Evolutionary conservation across 805 yeast genomes (phyloP).

Genomic region (Pichia exigua): DNA sequence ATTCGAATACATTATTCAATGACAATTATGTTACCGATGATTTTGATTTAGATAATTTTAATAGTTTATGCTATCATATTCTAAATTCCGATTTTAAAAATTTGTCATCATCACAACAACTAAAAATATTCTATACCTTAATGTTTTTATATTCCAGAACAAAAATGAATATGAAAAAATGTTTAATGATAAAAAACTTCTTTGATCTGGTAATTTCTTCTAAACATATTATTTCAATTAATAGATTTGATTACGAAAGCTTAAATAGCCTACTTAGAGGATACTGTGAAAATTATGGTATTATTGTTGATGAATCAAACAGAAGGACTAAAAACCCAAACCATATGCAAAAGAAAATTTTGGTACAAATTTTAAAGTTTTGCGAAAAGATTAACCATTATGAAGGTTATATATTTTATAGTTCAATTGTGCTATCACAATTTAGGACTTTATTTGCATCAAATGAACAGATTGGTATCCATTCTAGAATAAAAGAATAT

Average conservation of each 20-base stretch:
- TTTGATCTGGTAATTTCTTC: conserved; percentile 35
- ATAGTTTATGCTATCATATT: conserved; percentile 38
- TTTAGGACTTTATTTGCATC: conserved; percentile 46
- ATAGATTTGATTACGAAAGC: conserved; percentile 9
- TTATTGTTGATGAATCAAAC: conserved; percentile 16
- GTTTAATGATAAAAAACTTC: conserved; percentile 61
- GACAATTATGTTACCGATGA: conserved; percentile 4
- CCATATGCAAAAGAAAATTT: conserved; percentile 34
- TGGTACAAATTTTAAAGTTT: conserved; percentile 38
- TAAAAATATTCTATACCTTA: conserved; percentile 55
- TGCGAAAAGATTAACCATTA: conserved; percentile 45
- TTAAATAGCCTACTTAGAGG: conserved; percentile 32
- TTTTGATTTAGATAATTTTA: conserved; percentile 34
- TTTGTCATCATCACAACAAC: conserved; percentile 45
- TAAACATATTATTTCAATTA: conserved; percentile 8
- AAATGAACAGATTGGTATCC: conserved; percentile 47
- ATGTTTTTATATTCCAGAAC: conserved; percentile 57
- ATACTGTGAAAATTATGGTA: conserved; percentile 47
- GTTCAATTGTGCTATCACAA: conserved; percentile 47
- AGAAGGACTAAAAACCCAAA: conserved; percentile 5
- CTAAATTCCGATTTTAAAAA: conserved; percentile 37
- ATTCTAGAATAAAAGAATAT: conserved; percentile 28
- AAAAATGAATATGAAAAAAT: conserved; percentile 57
- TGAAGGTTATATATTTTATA: conserved; percentile 36
- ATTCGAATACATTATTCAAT: conserved; percentile 23